A percentile compares a stretch with the other conserved stretches of the same genome.
These are phyloP conservation scores for Metrosideros polymorpha DNA, from an alignment of 441 rosid genomes.

Conservation along the genomic window DNA sequence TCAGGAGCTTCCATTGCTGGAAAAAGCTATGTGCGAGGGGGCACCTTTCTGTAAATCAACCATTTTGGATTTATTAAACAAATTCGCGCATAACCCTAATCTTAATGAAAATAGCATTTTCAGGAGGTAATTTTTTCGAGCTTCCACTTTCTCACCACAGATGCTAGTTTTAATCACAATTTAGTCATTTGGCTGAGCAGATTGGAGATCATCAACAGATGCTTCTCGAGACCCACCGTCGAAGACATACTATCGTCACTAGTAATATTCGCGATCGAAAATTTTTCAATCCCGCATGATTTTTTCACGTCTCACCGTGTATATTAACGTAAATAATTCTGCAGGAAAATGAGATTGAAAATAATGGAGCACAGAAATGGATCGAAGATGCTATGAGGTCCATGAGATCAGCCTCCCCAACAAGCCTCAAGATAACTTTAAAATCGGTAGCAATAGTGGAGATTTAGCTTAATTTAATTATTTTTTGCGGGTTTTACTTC, in stretches of 20 bases:
- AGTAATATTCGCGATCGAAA: neutral
- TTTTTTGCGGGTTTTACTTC: neutral
- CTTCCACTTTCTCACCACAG: neutral
- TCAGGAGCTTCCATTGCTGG: too few relatives aligned
- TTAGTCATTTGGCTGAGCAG: neutral
- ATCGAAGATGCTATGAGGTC: neutral
- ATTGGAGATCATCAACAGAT: neutral
- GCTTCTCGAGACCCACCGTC: neutral
- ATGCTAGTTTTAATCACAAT: too few relatives aligned
- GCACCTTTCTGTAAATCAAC: neutral
- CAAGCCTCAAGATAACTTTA: neutral
- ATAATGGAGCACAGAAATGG: too few relatives aligned
- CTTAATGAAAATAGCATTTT: neutral
- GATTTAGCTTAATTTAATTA: too few relatives aligned
- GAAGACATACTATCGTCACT: neutral
- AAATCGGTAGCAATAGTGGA: neutral
- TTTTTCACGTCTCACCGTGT: too few relatives aligned
- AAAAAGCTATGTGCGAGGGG: too few relatives aligned
- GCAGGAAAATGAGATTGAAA: too few relatives aligned
- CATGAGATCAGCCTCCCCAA: neutral
- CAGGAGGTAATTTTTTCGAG: neutral
- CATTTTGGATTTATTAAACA: neutral
- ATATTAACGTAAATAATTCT: too few relatives aligned
- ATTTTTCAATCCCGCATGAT: fast-evolving
- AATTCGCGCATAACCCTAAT: neutral